A percentile compares a stretch with the other conserved stretches of the same genome.
Conservation (phyloP, 768 basidiomycete genomes). For the Favolaschia claudopus region DNA sequence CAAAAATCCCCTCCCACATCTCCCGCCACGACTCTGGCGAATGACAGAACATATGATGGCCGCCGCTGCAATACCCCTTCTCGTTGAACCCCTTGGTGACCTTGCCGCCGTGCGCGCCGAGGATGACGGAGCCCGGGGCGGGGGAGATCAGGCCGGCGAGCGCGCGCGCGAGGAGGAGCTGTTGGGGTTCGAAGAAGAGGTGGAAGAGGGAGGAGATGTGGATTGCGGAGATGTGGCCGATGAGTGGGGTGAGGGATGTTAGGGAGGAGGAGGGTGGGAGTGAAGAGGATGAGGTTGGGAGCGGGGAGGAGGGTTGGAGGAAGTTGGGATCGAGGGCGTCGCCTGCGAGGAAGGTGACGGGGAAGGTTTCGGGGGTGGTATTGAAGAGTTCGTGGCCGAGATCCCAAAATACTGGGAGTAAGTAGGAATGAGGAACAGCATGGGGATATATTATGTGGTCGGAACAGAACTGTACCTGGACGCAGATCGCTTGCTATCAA, state of each 20-base stretch:
- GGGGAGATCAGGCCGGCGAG: conserved; percentile 50
- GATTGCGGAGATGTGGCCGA: conserved; percentile 54
- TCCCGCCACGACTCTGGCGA: conserved; percentile 25
- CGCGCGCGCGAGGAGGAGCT: conserved; percentile 46
- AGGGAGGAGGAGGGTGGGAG: conserved; percentile 34
- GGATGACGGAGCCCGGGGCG: conserved; percentile 51
- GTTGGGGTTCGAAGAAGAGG: conserved; percentile 49
- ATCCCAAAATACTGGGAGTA: conserved; percentile 61
- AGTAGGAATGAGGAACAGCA: not conserved
- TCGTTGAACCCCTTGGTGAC: conserved; percentile 36
- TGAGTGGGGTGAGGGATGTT: conserved; percentile 52
- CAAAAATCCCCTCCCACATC: conserved; percentile 5
- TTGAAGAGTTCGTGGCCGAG: conserved; percentile 68
- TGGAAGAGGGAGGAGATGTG: conserved; percentile 61
- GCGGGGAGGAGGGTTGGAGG: conserved; percentile 42
- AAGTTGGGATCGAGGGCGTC: conserved; percentile 57
- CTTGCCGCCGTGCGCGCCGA: conserved; percentile 46
- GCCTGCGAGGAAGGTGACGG: conserved; percentile 62
- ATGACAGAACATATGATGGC: conserved; percentile 39
- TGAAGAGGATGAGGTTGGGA: conserved; percentile 28
- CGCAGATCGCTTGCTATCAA: conserved; percentile 45
- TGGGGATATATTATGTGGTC: not conserved
- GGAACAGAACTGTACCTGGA: conserved; percentile 36
- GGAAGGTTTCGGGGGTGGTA: conserved; percentile 58
- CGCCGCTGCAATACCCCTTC: not conserved